Evolutionary conservation across 2,329 filamentous ascomycete genomes (phyloP).

Genomic region (Bipolaris cookei): DNA sequence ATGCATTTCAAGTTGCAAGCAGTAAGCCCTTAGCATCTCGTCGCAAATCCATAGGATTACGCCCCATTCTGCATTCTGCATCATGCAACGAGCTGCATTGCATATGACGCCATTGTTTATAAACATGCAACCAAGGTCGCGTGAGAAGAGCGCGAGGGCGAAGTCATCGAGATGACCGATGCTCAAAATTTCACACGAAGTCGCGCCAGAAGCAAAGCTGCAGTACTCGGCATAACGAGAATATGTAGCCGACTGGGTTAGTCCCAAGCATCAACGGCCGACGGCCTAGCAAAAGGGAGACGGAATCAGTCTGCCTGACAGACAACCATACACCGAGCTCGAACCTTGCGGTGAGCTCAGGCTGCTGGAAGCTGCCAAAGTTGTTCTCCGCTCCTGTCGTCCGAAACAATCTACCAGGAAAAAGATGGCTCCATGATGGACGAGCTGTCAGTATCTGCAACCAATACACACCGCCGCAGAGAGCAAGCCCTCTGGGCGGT

Average conservation of each 20-base stretch:
- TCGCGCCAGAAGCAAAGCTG: neutral
- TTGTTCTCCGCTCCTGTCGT: slow-evolving; percentile 93
- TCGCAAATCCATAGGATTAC: neutral
- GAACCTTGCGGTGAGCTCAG: slow-evolving; percentile 53
- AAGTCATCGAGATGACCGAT: neutral
- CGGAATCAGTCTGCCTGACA: slow-evolving; percentile 49
- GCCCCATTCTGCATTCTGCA: neutral
- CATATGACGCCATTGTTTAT: slow-evolving; percentile 1
- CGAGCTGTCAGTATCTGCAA: slow-evolving; percentile 84
- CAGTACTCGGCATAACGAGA: neutral
- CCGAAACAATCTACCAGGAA: slow-evolving; percentile 71
- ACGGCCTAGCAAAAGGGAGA: slow-evolving; percentile 86
- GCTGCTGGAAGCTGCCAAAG: slow-evolving; percentile 61
- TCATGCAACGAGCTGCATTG: neutral
- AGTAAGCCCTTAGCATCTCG: neutral
- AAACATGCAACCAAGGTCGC: neutral
- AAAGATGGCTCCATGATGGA: slow-evolving; percentile 78
- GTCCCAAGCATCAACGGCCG: slow-evolving; percentile 86
- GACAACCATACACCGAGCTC: slow-evolving; percentile 47
- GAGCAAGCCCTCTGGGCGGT: slow-evolving; percentile 31
- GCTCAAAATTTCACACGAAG: neutral
- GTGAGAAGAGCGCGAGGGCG: neutral
- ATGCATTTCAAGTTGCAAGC: neutral
- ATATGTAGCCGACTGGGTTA: slow-evolving; percentile 82
- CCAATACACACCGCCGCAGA: slow-evolving; percentile 63